phyloP scores from a whole-genome alignment of 345 rosid species.

The Adansonia digitata region DNA sequence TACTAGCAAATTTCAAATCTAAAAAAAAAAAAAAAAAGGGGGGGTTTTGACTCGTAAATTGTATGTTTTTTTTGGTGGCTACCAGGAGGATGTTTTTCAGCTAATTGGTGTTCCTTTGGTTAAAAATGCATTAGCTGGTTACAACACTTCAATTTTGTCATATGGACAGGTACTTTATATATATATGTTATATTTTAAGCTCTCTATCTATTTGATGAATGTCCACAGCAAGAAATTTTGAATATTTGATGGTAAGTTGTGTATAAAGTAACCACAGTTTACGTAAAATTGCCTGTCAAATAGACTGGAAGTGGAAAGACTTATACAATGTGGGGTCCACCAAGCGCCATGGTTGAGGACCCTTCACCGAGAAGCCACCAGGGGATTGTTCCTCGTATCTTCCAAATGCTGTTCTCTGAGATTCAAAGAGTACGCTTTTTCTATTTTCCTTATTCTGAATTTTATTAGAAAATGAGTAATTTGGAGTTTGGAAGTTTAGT shows the following conservation, averaged over 20 bases:
- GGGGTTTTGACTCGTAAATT: constrained; percentile 4
- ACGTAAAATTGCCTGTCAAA: constrained; percentile 6
- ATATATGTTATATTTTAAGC: background rate
- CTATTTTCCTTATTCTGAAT: constrained; percentile 8
- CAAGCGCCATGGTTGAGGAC: constrained; percentile 87
- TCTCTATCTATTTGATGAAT: background rate
- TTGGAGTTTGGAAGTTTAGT: background rate
- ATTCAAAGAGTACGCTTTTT: constrained; percentile 59
- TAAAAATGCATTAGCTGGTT: constrained; percentile 74
- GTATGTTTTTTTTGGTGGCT: constrained; percentile 21
- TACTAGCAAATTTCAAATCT: background rate
- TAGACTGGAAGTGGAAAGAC: constrained; percentile 98
- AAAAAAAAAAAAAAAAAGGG: background rate
- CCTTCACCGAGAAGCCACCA: constrained; percentile 68
- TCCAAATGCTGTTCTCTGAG: constrained; percentile 75
- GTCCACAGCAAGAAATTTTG: background rate
- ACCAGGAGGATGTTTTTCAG: constrained; percentile 74
- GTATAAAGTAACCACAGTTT: background rate
- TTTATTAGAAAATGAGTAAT: background rate
- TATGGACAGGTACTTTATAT: constrained; percentile 73
- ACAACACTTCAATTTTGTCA: constrained; percentile 74
- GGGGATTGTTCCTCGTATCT: constrained; percentile 87
- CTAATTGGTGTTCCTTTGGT: constrained; percentile 77
- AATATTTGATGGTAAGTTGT: background rate
- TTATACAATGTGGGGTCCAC: constrained; percentile 96